Base-by-base conservation (phyloP, 352 stramenopile species). In the Pythium brassicae region DNA sequence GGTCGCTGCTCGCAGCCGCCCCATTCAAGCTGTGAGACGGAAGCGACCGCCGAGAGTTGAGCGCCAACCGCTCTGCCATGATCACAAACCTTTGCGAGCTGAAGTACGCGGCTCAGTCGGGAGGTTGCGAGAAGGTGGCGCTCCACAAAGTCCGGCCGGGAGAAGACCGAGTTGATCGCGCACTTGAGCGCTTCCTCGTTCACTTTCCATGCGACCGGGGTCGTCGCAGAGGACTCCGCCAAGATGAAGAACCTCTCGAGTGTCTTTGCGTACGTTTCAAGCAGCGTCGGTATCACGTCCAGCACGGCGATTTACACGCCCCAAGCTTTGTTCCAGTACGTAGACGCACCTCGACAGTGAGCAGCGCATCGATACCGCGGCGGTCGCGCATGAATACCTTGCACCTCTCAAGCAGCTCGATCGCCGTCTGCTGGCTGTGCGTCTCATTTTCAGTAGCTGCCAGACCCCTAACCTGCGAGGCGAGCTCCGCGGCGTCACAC, bases 361-460 rank as follows among this genome's bases (percentile, higher is more conserved):
- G 53, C 14, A 90, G 54, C n/a, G 49, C 48, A 11, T 86, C 59
- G 37, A 90, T 87, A 43, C 76, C 79, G 4, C 75, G 70, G 8
- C 76, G 75, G 29, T 90, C 75, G 19, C 79, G 75, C 77, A 90
- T 87, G 12, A 87, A 63, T n/a, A 83, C 63, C 55, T 80, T 82
- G 56, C 68, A 83, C 7, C 65, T 50, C 17, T 48, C 54, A 11
- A 90, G 53, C 34, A 90, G 65, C 43, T 51, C 32, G 14, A 37
- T 11, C 32, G 32, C 32, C 14, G 32, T 1, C 32, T 37, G 8
- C 5, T 7, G 1, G 14, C 2, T 3, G 1, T 37, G 32, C 14
- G 8, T 11, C 9, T 37, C 5, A 9, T 14, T 11, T 37, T 7
- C 14, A 10, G 32, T 8, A 37, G 32, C 32, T 14, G 32, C 32